Percentiles rank a stretch among this genome's conserved stretches.
phyloP scores from a whole-genome alignment of 192 early-diverging fungal genomes.

The Gigaspora rosea region DNA sequence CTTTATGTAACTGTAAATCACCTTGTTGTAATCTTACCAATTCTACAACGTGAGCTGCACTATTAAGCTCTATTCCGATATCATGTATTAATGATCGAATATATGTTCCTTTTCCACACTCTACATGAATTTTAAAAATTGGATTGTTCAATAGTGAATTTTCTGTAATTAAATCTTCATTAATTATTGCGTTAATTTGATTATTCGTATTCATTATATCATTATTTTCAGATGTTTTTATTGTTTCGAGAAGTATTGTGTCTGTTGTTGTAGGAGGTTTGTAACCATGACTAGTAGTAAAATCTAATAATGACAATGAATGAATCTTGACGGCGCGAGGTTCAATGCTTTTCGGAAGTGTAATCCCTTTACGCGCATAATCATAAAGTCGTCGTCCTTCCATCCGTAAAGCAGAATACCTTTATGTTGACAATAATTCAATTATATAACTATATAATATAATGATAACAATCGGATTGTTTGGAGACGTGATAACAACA shows the following conservation, averaged over 20 bases:
- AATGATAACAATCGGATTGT: neutral
- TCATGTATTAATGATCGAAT: slow-evolving; percentile 73
- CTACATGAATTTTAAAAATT: slow-evolving; percentile 57
- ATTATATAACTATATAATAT: neutral
- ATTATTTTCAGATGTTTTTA: neutral
- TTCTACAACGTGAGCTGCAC: slow-evolving; percentile 62
- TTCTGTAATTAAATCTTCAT: neutral
- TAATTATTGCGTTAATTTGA: neutral
- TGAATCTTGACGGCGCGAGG: slow-evolving; percentile 44
- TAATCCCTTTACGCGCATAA: slow-evolving; percentile 60
- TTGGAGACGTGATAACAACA: neutral
- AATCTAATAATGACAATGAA: slow-evolving; percentile 43
- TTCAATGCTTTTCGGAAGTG: slow-evolving; percentile 46
- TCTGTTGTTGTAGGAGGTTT: neutral
- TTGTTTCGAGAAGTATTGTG: neutral
- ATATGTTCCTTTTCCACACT: slow-evolving; percentile 72
- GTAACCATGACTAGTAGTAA: slow-evolving; percentile 20
- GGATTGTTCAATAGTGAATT: slow-evolving; percentile 32
- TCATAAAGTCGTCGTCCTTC: slow-evolving; percentile 72
- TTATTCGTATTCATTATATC: neutral
- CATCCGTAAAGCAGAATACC: slow-evolving; percentile 68
- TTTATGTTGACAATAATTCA: slow-evolving; percentile 21
- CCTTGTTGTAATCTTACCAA: slow-evolving; percentile 64
- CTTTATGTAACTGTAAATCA: slow-evolving; percentile 47
- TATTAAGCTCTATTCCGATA: slow-evolving; percentile 55